These are phyloP conservation scores for Lentinula edodes DNA, from an alignment of 768 basidiomycete species.

Conservation along the genomic window DNA sequence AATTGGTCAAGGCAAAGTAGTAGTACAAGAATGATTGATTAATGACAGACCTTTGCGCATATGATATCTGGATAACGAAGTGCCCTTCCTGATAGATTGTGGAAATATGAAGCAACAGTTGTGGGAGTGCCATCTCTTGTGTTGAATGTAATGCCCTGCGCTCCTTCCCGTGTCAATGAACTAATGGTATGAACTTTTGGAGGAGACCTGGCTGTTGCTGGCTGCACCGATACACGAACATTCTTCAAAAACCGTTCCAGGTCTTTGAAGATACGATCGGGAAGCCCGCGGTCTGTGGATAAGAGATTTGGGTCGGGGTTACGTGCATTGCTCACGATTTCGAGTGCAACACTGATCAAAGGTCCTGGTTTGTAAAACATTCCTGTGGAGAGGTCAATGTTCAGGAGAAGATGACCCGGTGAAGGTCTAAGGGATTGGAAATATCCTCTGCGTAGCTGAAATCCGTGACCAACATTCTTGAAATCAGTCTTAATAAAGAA, in stretches of 20 bases:
- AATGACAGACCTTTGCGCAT: constrained; percentile 46
- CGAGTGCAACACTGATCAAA: constrained; percentile 53
- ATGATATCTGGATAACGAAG: constrained; percentile 45
- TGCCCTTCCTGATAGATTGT: constrained; percentile 14
- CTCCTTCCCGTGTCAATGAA: constrained; percentile 46
- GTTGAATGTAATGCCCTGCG: constrained; percentile 41
- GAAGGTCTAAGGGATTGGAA: constrained; percentile 76
- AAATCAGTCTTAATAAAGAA: constrained; percentile 62
- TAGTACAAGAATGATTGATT: no score
- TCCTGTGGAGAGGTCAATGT: constrained; percentile 74
- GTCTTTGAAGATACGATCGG: constrained; percentile 44
- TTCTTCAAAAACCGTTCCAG: constrained; percentile 32
- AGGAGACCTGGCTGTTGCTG: constrained; percentile 14
- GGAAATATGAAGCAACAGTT: constrained; percentile 38
- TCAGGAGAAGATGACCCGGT: constrained; percentile 58
- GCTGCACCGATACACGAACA: constrained; percentile 24
- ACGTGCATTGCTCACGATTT: constrained; percentile 32
- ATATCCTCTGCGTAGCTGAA: constrained; percentile 74
- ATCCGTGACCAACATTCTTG: constrained; percentile 50
- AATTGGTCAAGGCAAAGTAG: no score
- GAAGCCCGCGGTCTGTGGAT: constrained; percentile 33
- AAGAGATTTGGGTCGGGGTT: constrained; percentile 19
- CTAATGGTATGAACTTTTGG: constrained; percentile 29
- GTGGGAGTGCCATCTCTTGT: constrained; percentile 38
- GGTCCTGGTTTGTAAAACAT: constrained; percentile 68